A percentile compares a stretch with the other conserved stretches of the same genome.
Evolutionary conservation across 108 stramenopile genomes (phyloP).

Genomic region (Phaeodactylum tricornutum): DNA sequence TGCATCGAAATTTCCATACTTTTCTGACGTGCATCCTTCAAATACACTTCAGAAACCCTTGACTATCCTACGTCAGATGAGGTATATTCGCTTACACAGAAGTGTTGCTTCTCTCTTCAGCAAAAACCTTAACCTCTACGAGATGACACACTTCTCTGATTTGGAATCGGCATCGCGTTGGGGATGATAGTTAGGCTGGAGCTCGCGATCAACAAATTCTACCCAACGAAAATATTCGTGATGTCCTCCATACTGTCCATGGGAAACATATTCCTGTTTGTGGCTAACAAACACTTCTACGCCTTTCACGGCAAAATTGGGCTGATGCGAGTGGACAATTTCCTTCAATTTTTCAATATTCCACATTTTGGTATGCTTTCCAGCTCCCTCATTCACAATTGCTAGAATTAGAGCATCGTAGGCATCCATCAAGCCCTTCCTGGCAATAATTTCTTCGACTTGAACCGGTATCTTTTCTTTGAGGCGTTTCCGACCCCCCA

Average conservation of each 20-base stretch:
- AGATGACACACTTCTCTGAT: conserved; percentile 18
- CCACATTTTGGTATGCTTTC: conserved; percentile 23
- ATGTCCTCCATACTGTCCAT: conserved; percentile 40
- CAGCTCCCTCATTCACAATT: conserved; percentile 18
- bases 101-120: too few species aligned
- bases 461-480: conserved; percentile 31
- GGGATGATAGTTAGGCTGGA: conserved; percentile 34
- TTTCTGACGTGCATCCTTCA: too few species aligned
- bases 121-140: too few species aligned
- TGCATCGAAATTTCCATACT: too few species aligned
- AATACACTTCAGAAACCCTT: too few species aligned
- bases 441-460: conserved; percentile 26
- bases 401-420: conserved; percentile 27
- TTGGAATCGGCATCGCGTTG: conserved; percentile 27
- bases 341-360: conserved; percentile 29
- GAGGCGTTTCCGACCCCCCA: conserved; percentile 22
- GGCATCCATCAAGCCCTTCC: conserved; percentile 20
- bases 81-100: too few species aligned
- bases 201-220: conserved; percentile 38
- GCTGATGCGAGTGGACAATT: conserved; percentile 19
- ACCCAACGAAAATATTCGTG: conserved; percentile 38
- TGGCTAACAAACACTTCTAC: conserved; percentile 29
- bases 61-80: too few species aligned
- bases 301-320: conserved; percentile 31
- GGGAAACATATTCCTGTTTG: conserved; percentile 33